Conservation (phyloP, 139 green algal species). For the Auxenochlorella pyrenoidosa region DNA sequence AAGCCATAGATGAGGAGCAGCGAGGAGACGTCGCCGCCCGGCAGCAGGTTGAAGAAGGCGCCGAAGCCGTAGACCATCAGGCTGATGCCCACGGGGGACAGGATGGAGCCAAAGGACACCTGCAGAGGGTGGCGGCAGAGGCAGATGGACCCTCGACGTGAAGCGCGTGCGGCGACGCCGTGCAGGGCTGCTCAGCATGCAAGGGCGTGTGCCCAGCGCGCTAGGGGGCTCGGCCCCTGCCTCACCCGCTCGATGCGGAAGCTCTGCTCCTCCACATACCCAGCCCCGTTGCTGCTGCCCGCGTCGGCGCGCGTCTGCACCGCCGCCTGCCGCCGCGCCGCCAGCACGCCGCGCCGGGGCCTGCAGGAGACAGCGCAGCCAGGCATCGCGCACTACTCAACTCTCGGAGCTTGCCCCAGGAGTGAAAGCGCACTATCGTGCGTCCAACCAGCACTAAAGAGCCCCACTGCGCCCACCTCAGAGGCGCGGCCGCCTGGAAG, state of each 20-base stretch:
- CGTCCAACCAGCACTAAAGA: not conserved
- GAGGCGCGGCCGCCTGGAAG: conserved; percentile 1
- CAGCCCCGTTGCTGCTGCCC: not conserved
- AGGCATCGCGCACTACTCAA: not conserved
- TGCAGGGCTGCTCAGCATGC: too few species aligned
- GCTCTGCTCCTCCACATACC: conserved; percentile 31
- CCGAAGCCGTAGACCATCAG: conserved; percentile 92
- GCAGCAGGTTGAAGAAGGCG: conserved; percentile 94
- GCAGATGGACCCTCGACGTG: not conserved
- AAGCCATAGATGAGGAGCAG: conserved; percentile 99
- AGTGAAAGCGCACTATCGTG: not conserved
- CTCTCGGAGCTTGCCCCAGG: not conserved
- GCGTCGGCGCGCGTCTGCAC: not conserved
- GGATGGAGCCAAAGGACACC: conserved; percentile 89
- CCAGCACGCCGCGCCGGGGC: not conserved
- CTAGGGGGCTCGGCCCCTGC: not conserved
- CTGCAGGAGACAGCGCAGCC: not conserved
- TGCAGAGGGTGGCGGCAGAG: conserved; percentile 27
- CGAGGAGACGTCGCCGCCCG: conserved; percentile 86
- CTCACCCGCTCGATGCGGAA: conserved; percentile 49
- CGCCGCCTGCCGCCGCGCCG: not conserved
- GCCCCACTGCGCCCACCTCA: not conserved
- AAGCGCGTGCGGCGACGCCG: too few species aligned
- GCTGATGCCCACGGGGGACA: conserved; percentile 76
- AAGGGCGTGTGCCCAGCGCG: too few species aligned